Evolutionary conservation across 2,329 filamentous ascomycete species (phyloP).

Genomic region (Pyrenophora seminiperda): DNA sequence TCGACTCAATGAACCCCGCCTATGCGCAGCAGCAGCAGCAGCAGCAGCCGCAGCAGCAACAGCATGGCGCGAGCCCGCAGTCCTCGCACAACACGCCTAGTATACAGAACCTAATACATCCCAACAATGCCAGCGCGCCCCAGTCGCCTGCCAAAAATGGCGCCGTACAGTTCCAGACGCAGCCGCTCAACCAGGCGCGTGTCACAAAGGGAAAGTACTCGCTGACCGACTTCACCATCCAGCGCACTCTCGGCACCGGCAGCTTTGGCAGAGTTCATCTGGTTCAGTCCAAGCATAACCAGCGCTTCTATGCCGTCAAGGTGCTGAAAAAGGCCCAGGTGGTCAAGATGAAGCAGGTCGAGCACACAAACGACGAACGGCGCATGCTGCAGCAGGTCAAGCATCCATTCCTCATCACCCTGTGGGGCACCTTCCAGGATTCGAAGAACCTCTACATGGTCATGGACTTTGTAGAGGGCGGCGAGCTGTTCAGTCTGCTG

Average conservation of each 20-base stretch:
- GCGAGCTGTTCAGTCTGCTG: conserved; percentile 92
- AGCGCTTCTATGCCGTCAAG: conserved; percentile 97
- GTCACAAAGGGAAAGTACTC: conserved; percentile 98
- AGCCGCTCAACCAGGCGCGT: conserved; percentile 54
- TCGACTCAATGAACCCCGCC: conserved; percentile 50
- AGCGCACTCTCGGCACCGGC: conserved; percentile 91
- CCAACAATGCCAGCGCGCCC: conserved; percentile 47
- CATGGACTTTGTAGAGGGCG: conserved; percentile 99
- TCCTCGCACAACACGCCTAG: conserved; percentile 72
- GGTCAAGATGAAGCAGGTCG: conserved; percentile 99
- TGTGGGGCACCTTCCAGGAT: conserved; percentile 99
- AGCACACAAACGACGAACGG: conserved; percentile 98
- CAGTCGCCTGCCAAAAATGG: conserved; percentile 39
- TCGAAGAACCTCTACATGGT: conserved; percentile 98
- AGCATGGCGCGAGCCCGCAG: conserved; percentile 37
- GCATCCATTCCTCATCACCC: conserved; percentile 94
- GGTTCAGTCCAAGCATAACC: conserved; percentile 97
- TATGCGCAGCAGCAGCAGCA: conserved; percentile 28
- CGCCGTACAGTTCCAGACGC: conserved; percentile 46
- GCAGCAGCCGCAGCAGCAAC: conserved; percentile 20
- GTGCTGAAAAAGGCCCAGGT: conserved; percentile 98
- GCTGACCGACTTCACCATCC: conserved; percentile 84
- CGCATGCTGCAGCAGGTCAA: conserved; percentile 96
- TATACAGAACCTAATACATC: conserved; percentile 84
- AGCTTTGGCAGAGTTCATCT: conserved; percentile 96